These are phyloP conservation scores for Olyra latifolia DNA, from an alignment of 176 grass and related monocot genomes.

Conservation along the genomic window DNA sequence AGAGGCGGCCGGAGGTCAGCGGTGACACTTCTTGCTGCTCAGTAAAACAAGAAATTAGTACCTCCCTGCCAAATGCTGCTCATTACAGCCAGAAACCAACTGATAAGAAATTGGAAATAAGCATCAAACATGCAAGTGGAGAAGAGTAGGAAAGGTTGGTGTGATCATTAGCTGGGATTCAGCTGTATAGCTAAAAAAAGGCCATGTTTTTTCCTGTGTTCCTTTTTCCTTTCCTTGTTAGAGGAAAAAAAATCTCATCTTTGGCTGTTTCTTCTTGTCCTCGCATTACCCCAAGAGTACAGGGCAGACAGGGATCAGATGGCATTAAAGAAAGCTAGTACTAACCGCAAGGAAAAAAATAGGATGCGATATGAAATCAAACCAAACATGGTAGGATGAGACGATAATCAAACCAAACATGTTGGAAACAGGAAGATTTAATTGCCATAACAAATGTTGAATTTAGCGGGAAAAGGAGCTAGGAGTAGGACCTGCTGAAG, in stretches of 20 bases:
- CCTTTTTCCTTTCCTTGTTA: background rate
- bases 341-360: background rate
- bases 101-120: background rate
- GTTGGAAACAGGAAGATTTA: background rate
- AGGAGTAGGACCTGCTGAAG: too few species aligned
- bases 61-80: background rate
- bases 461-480: background rate
- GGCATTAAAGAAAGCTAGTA: slow-evolving; percentile 30
- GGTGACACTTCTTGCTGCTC: slow-evolving; percentile 68
- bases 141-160: background rate
- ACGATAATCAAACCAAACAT: background rate
- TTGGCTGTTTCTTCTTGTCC: slow-evolving; percentile 50
- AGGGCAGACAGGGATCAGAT: slow-evolving; percentile 23
- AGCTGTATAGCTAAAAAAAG: background rate
- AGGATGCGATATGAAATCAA: background rate
- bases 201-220: background rate
- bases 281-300: slow-evolving; percentile 24
- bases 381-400: slow-evolving; percentile 9
- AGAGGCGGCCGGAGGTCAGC: slow-evolving; percentile 93
- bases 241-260: background rate
- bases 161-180: background rate
- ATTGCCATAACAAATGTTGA: background rate
- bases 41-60: background rate
- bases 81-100: background rate
- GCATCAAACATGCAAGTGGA: background rate